A percentile compares a stretch with the other conserved stretches of the same genome.
Conservation (phyloP, 176 grass and related monocot genomes). For the Saccharum spontaneum region DNA sequence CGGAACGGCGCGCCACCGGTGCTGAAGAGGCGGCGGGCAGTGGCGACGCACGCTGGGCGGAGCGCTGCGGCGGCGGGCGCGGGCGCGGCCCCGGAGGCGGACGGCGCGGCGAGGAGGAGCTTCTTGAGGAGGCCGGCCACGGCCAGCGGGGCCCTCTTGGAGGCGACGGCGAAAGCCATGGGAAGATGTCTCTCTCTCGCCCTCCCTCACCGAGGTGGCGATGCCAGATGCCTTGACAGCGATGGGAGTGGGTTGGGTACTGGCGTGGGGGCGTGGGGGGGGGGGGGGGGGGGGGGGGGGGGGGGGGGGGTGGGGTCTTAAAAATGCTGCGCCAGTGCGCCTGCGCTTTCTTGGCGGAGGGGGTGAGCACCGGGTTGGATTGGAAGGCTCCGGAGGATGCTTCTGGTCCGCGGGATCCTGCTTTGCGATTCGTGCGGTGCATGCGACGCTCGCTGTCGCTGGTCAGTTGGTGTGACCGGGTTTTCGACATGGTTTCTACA, state of each 20-base stretch:
- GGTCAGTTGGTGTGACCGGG: no score
- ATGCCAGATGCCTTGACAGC: background rate
- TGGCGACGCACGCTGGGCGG: background rate
- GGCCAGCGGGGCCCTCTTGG: background rate
- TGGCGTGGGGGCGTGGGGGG: no score
- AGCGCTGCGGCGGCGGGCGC: background rate
- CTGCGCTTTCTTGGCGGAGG: background rate
- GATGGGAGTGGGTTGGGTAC: background rate
- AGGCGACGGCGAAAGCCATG: constrained; percentile 52
- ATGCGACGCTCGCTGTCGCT: background rate
- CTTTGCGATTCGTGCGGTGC: constrained; percentile 8
- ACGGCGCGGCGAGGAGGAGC: constrained; percentile 22
- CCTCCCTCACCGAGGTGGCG: background rate
- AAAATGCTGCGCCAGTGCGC: background rate
- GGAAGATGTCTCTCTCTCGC: background rate
- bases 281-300: no score
- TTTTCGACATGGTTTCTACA: no score
- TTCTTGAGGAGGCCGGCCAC: constrained; percentile 38
- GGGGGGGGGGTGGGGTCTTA: no score
- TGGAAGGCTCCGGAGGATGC: background rate
- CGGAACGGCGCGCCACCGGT: constrained; percentile 15
- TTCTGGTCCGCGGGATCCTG: background rate
- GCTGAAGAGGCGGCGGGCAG: constrained; percentile 40
- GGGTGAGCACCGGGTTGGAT: background rate
- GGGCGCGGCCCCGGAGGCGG: background rate